Conservation (phyloP, 1,139 yeast species). For the Kazachstania sp. region DNA sequence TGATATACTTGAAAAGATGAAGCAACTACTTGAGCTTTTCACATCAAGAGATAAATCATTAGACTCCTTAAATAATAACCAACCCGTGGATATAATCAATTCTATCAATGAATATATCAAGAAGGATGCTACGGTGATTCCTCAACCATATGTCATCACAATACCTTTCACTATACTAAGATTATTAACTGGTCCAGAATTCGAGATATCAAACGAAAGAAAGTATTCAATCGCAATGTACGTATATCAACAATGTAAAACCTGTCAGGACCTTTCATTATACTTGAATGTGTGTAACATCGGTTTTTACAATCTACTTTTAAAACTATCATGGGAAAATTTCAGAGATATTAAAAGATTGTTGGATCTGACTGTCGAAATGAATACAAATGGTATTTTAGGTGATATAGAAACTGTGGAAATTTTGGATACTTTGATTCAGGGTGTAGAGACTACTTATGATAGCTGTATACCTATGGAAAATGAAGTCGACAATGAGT, state of each 20-base stretch:
- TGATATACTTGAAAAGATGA: slow-evolving; percentile 16
- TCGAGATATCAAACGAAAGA: slow-evolving; percentile 19
- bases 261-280: slow-evolving; percentile 18
- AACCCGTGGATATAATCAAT: slow-evolving; percentile 12
- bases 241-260: slow-evolving; percentile 25
- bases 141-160: slow-evolving; percentile 25
- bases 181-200: slow-evolving; percentile 11
- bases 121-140: slow-evolving; percentile 12
- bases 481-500: slow-evolving; percentile 7
- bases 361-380: slow-evolving; percentile 20
- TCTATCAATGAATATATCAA: slow-evolving; percentile 12
- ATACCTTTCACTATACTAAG: slow-evolving; percentile 21
- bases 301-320: slow-evolving; percentile 26
- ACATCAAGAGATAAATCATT: slow-evolving; percentile 10
- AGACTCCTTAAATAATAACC: slow-evolving; percentile 1
- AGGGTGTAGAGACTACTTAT: slow-evolving; percentile 16
- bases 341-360: slow-evolving; percentile 20
- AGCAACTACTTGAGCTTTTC: slow-evolving; percentile 12
- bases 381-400: slow-evolving; percentile 27
- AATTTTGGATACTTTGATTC: slow-evolving; percentile 16
- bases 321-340: slow-evolving; percentile 26
- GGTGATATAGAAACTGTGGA: slow-evolving; percentile 28
- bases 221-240: slow-evolving; percentile 21
- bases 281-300: slow-evolving; percentile 27
- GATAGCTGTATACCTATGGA: slow-evolving; percentile 19